Evolutionary conservation across 352 stramenopile species (phyloP).

Genomic region (Blastocystis sp.): DNA sequence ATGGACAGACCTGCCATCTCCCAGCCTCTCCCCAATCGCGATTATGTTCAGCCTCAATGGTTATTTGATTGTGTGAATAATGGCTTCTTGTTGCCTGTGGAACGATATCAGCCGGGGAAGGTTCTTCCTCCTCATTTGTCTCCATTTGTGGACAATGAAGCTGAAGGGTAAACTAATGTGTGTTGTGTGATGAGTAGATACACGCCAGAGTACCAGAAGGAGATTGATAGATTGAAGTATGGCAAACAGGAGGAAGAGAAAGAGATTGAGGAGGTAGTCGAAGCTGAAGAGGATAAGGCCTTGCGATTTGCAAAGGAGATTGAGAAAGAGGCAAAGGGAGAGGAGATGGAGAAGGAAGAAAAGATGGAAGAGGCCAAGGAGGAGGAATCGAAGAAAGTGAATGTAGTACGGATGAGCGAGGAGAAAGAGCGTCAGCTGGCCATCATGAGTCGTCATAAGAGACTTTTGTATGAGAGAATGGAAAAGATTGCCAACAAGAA

Average conservation of each 20-base stretch:
- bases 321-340: conserved; percentile 60
- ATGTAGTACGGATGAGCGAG: neutral
- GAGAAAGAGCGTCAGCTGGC: conserved; percentile 27
- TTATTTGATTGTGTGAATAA: conserved; percentile 95
- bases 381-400: conserved; percentile 70
- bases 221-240: conserved; percentile 74
- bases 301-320: conserved; percentile 65
- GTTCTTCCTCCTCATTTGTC: conserved; percentile 81
- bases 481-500: conserved; percentile 68
- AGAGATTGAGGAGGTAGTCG: conserved; percentile 66
- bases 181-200: conserved; percentile 70
- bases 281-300: conserved; percentile 69
- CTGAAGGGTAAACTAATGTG: conserved; percentile 75
- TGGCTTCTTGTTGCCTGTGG: conserved; percentile 81
- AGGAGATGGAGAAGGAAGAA: conserved; percentile 70
- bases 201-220: conserved; percentile 88
- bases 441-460: conserved; percentile 68
- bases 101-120: conserved; percentile 82
- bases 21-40: conserved; percentile 70
- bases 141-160: conserved; percentile 91
- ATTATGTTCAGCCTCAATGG: conserved; percentile 98
- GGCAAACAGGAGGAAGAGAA: conserved; percentile 62
- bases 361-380: conserved; percentile 70
- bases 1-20: conserved; percentile 71
- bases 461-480: conserved; percentile 67